Percentiles rank a stretch among this genome's conserved stretches.
Evolutionary conservation across 805 yeast genomes (phyloP).

Genomic region (Hanseniaspora guilliermondii): DNA sequence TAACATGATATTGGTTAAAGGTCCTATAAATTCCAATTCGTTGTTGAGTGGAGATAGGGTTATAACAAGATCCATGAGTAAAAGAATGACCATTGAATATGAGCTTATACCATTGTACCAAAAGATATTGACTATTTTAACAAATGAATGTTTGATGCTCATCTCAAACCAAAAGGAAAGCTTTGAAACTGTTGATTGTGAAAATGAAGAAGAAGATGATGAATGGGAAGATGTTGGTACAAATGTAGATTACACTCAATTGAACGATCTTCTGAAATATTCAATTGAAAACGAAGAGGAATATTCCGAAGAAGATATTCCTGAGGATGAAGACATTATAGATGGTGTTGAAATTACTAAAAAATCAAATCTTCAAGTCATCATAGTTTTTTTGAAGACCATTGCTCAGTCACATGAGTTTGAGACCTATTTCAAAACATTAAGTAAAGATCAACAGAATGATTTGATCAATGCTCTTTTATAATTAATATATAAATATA

Average conservation of each 20-base stretch:
- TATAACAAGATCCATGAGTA: slow-evolving; percentile 75
- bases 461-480: not conserved
- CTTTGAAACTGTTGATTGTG: slow-evolving; percentile 3
- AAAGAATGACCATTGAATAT: slow-evolving; percentile 46
- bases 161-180: slow-evolving; percentile 11
- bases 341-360: slow-evolving; percentile 15
- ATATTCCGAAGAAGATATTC: slow-evolving; percentile 26
- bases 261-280: slow-evolving; percentile 20
- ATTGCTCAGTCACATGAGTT: not conserved
- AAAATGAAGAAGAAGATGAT: slow-evolving; percentile 11
- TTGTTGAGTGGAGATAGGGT: slow-evolving; percentile 38
- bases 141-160: slow-evolving; percentile 59
- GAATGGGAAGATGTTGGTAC: slow-evolving; percentile 20
- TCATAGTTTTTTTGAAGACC: not conserved
- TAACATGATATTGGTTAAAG: slow-evolving; percentile 48
- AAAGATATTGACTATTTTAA: slow-evolving; percentile 60
- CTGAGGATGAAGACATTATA: slow-evolving; percentile 26
- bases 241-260: slow-evolving; percentile 11
- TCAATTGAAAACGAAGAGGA: slow-evolving; percentile 28
- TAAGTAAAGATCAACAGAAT: not conserved
- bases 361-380: not conserved
- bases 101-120: slow-evolving; percentile 55
- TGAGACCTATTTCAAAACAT: not conserved
- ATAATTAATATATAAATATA: not conserved
- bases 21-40: slow-evolving; percentile 54